Evolutionary conservation across 2,329 filamentous ascomycete genomes (phyloP), one percentile per base, ranked within the genome.

Genomic region (Epichloe typhina): DNA sequence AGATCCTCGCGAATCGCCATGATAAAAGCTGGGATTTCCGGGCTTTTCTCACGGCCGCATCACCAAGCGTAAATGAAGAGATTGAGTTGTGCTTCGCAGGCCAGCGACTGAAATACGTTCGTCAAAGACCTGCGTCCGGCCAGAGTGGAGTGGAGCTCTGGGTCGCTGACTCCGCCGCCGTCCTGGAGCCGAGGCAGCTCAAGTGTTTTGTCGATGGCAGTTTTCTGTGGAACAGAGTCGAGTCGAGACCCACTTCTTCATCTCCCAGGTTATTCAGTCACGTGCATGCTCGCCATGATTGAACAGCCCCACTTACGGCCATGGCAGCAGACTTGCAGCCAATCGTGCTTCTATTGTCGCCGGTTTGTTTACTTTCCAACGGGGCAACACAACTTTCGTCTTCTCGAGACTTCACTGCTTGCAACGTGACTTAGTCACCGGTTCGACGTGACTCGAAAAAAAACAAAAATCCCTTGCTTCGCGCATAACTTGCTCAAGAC

Each of bases 1-100:
- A 96, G 75, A 67, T 97, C 91, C 80, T 97, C 91, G 66, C 93
- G 88, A 73, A 95, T 88, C 74, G 90, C 83, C 75, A 82, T 91
- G 69, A 66, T 61, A 50, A 50, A 58, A 45, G 21, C 41, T 33
- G 17, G 31, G 8, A 9, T 37, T 42, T 6, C 26, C 47, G 35
- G 8, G 6, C 45, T 54, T 46, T 47, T 58, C 52, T 54, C 55
- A 55, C 57, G 55, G 59, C 57, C 54, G 52, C 56, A 59, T 62
- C 53, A 58, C 53, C 50, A 50, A 52, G 41, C 23, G 53, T 33
- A 49, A 41, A 35, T 47, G 53, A 43, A 40, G 35, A n/a, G 51
- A 49, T n/a, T 53, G 31, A 49, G 35, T 40, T 13, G 12, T 11
- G 33, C 11, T 15, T 31, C 23, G 26, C 17, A 36, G 40, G 31